Percentiles rank a stretch among this genome's conserved stretches.
phyloP scores from a whole-genome alignment of 768 basidiomycete genomes.

The Mycena epipterygia region DNA sequence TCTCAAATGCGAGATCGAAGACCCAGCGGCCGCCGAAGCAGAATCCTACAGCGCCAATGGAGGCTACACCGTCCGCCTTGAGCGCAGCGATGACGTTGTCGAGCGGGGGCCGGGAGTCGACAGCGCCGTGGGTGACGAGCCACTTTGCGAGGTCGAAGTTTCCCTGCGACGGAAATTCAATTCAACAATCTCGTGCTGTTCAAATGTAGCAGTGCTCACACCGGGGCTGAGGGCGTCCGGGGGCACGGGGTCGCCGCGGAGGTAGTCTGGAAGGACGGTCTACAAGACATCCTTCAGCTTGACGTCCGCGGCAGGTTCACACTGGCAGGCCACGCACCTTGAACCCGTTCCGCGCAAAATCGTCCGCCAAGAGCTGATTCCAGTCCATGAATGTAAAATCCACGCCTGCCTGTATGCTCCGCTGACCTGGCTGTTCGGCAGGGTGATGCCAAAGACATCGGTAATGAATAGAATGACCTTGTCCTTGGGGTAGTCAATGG shows the following conservation, averaged over 20 bases:
- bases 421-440: constrained; percentile 36
- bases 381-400: neutral
- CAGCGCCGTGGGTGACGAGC: constrained; percentile 45
- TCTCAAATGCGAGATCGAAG: constrained; percentile 44
- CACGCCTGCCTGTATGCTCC: neutral
- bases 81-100: constrained; percentile 48
- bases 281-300: constrained; percentile 22
- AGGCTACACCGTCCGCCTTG: constrained; percentile 48
- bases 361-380: constrained; percentile 16
- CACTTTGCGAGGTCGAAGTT: constrained; percentile 47
- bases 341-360: constrained; percentile 24
- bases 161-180: neutral
- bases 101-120: constrained; percentile 39
- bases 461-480: constrained; percentile 69
- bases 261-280: constrained; percentile 49
- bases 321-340: neutral
- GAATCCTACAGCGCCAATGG: constrained; percentile 48
- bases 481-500: constrained; percentile 62
- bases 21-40: constrained; percentile 47
- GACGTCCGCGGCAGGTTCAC: too few relatives aligned
- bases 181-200: neutral
- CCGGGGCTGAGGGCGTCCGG: neutral
- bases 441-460: constrained; percentile 65
- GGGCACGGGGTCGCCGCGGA: constrained; percentile 52
- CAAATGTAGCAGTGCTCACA: too few relatives aligned